Conservation (phyloP, 768 basidiomycete genomes). For the Hirschioporus abietinus region DNA sequence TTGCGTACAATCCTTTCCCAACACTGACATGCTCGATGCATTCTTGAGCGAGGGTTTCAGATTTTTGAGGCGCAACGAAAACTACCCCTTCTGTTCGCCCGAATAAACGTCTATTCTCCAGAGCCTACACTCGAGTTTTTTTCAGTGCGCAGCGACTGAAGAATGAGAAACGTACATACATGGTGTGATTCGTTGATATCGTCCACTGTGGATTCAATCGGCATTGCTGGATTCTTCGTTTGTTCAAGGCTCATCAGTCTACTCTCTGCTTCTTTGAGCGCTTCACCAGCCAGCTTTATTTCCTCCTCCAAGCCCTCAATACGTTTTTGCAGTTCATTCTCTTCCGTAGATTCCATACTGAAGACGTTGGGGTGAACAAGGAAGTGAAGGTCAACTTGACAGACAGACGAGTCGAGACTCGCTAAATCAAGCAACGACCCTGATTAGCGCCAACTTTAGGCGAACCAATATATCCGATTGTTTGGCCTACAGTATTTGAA, state of each 20-base stretch:
- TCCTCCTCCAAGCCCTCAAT: not conserved
- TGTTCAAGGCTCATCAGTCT: not conserved
- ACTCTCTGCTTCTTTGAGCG: not conserved
- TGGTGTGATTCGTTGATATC: not conserved
- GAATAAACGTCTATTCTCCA: constrained; percentile 13
- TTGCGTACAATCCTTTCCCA: constrained; percentile 10
- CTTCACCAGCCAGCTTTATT: not conserved
- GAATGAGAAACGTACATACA: not conserved
- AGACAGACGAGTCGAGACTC: not conserved
- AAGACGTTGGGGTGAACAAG: not conserved
- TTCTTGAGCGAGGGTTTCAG: constrained; percentile 9
- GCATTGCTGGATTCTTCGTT: not conserved
- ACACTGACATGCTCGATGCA: constrained; percentile 9
- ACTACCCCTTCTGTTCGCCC: constrained; percentile 16
- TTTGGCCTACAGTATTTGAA: too few species aligned
- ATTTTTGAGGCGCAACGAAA: constrained; percentile 15
- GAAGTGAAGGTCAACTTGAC: not conserved
- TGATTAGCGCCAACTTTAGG: not conserved
- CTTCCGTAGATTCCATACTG: not conserved
- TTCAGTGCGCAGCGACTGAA: not conserved
- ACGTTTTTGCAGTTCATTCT: not conserved
- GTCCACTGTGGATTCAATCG: not conserved
- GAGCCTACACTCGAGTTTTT: constrained; percentile 5
- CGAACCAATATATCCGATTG: too few species aligned
- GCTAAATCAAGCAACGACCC: not conserved